A percentile compares a stretch with the other conserved stretches of the same genome.
Evolutionary conservation across 2,329 filamentous ascomycete genomes (phyloP).

Genomic region (Zalaria obscura): DNA sequence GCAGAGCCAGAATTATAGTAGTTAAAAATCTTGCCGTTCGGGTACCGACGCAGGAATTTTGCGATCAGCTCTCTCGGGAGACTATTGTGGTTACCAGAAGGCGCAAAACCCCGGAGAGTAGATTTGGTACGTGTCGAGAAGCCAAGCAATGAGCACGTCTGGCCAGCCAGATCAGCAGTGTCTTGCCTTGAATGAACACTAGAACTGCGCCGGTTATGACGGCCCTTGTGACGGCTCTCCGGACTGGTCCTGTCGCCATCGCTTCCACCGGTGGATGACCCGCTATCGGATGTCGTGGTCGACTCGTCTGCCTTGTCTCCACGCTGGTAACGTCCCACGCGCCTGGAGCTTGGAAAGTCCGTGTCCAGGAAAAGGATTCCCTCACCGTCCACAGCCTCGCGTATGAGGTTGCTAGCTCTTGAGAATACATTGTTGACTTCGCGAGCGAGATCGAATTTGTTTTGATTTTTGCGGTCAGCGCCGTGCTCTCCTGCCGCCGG

Average conservation of each 20-base stretch:
- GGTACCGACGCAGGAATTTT: slow-evolving; percentile 10
- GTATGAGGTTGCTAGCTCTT: slow-evolving; percentile 32
- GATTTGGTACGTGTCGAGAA: slow-evolving; percentile 6
- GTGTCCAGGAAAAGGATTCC: slow-evolving; percentile 28
- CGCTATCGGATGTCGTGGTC: background rate
- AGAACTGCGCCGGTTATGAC: too few species aligned
- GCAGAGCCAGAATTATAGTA: slow-evolving; percentile 9
- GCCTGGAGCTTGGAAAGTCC: slow-evolving; percentile 5
- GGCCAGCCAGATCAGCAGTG: background rate
- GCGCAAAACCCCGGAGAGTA: slow-evolving; percentile 5
- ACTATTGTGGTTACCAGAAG: slow-evolving; percentile 2
- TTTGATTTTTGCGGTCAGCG: slow-evolving; percentile 8
- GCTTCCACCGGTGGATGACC: background rate
- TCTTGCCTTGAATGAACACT: background rate
- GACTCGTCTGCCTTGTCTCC: background rate
- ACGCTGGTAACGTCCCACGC: background rate
- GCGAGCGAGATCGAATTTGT: slow-evolving; percentile 8
- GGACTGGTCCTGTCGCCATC: background rate
- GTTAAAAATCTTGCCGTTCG: slow-evolving; percentile 13
- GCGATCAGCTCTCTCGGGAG: slow-evolving; percentile 5
- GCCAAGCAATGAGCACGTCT: slow-evolving; percentile 1
- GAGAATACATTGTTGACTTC: slow-evolving; percentile 21
- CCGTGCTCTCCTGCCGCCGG: background rate
- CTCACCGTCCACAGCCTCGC: slow-evolving; percentile 29
- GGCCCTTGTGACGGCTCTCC: background rate